Conservation (phyloP, 306 rosid species). For the Glycine soja region DNA sequence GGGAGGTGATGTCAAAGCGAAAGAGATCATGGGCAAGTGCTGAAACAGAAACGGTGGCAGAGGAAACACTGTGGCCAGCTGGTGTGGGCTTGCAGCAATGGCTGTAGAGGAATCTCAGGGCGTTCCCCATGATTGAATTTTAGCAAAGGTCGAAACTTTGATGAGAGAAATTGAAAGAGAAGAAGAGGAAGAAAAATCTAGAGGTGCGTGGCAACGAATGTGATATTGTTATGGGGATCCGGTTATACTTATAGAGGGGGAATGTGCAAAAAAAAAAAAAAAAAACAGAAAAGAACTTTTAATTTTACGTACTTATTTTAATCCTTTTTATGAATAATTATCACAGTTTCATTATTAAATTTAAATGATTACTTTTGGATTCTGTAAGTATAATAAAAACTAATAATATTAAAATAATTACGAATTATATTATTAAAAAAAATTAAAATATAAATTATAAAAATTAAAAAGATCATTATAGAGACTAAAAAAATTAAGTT, state of each 20-base stretch:
- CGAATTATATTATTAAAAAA: too few relatives aligned
- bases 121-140: constrained; percentile 67
- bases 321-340: too few relatives aligned
- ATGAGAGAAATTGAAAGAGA: not conserved
- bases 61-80: constrained; percentile 62
- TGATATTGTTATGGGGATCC: not conserved
- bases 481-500: too few relatives aligned
- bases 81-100: constrained; percentile 62
- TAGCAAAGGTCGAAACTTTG: constrained; percentile 28
- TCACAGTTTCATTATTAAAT: not conserved
- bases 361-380: too few relatives aligned
- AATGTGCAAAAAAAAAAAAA: not conserved
- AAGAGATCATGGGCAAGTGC: constrained; percentile 81
- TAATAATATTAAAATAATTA: too few relatives aligned
- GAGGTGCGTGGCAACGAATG: not conserved
- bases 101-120: constrained; percentile 58
- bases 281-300: not conserved
- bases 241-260: too few relatives aligned
- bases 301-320: not conserved
- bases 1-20: constrained; percentile 78
- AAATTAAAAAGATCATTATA: too few relatives aligned
- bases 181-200: constrained; percentile 16
- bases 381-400: too few relatives aligned
- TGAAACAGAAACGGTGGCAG: constrained; percentile 69
- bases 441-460: too few relatives aligned